A percentile compares a stretch with the other conserved stretches of the same genome.
Conservation (phyloP, 1,139 yeast species). For the Geotrichum aggregatum region DNA sequence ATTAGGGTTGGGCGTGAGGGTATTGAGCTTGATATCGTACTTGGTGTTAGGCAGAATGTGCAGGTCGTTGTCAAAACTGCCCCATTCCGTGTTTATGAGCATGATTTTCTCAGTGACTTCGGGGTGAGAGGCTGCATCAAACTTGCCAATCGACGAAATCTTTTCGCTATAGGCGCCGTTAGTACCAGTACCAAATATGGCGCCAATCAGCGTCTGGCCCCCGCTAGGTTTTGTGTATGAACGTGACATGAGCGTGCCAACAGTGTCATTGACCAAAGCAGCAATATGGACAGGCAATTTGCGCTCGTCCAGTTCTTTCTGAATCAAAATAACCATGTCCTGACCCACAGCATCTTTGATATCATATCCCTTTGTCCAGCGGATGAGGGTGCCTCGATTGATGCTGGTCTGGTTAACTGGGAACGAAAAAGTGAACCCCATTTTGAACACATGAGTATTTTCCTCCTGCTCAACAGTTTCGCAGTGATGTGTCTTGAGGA, state of each 20-base stretch:
- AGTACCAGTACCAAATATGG: conserved; percentile 94
- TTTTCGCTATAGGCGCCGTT: conserved; percentile 89
- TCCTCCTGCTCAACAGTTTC: conserved; percentile 20
- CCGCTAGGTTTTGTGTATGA: conserved; percentile 67
- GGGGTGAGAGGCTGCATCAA: conserved; percentile 47
- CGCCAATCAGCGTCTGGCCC: conserved; percentile 73
- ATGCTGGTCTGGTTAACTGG: conserved; percentile 84
- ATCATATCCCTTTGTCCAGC: conserved; percentile 95
- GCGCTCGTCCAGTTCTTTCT: conserved; percentile 57
- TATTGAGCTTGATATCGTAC: conserved; percentile 68
- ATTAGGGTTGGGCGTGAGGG: conserved; percentile 72
- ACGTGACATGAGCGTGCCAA: conserved; percentile 84
- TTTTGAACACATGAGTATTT: conserved; percentile 45
- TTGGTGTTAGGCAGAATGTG: conserved; percentile 67
- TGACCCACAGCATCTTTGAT: conserved; percentile 78
- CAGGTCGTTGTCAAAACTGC: conserved; percentile 82
- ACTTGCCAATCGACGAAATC: conserved; percentile 64
- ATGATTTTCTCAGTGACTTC: conserved; percentile 56
- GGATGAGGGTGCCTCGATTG: conserved; percentile 68
- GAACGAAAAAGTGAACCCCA: conserved; percentile 91
- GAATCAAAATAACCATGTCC: conserved; percentile 73
- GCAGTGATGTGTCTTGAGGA: conserved; percentile 59
- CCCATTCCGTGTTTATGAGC: conserved; percentile 97
- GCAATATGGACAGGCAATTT: conserved; percentile 67
- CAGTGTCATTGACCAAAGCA: conserved; percentile 92